Percentiles rank a stretch among this genome's conserved stretches.
These are phyloP conservation scores for Escallonia rubra DNA, from an alignment of 129 eudicot genomes.

Conservation along the genomic window DNA sequence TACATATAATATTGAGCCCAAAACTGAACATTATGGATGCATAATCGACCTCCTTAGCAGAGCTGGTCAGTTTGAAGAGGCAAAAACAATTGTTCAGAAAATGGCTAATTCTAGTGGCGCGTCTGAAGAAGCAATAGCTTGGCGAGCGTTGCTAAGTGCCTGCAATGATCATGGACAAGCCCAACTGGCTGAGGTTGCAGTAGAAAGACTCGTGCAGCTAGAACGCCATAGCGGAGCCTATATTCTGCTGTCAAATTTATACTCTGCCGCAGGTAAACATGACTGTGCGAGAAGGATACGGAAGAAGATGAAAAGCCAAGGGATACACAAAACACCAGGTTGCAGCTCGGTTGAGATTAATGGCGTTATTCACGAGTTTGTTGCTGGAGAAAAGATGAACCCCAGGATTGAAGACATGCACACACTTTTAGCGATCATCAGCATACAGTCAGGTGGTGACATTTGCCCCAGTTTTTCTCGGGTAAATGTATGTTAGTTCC, in stretches of 20 bases:
- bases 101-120: conserved; percentile 30
- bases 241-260: conserved; percentile 46
- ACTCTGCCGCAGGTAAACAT: conserved; percentile 26
- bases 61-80: conserved; percentile 53
- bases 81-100: conserved; percentile 28
- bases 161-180: conserved; percentile 36
- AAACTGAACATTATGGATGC: conserved; percentile 51
- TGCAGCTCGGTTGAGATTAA: conserved; percentile 56
- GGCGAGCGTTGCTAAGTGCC: conserved; percentile 52
- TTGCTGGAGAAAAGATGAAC: conserved; percentile 52
- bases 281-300: conserved; percentile 36
- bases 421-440: conserved; percentile 27
- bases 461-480: too few relatives aligned
- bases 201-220: conserved; percentile 34
- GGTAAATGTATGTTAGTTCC: too few relatives aligned
- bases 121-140: conserved; percentile 46
- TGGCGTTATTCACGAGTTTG: conserved; percentile 53
- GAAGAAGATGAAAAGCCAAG: conserved; percentile 36
- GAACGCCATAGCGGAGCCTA: conserved; percentile 65
- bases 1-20: conserved; percentile 39
- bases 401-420: conserved; percentile 28
- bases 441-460: conserved; percentile 27
- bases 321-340: conserved; percentile 52
- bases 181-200: conserved; percentile 36
- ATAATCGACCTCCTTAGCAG: conserved; percentile 49